Evolutionary conservation across 176 grass and related monocot genomes (phyloP).

Genomic region (Paspalum vaginatum): DNA sequence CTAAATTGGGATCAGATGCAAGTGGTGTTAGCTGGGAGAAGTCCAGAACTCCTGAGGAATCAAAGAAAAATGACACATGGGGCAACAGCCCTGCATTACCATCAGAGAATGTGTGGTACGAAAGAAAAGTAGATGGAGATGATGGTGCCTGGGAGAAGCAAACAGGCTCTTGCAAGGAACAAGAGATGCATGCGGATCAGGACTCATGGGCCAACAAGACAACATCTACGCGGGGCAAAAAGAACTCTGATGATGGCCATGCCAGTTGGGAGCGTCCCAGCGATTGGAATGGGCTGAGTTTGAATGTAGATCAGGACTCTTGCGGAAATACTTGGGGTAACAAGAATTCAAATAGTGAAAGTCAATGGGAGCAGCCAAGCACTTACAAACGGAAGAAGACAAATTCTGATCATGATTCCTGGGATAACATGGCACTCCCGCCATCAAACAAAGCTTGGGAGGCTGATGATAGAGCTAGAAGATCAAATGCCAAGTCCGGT

Average conservation of each 20-base stretch:
- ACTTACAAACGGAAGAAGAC: constrained; percentile 22
- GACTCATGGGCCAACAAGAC: constrained; percentile 27
- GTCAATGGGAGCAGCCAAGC: constrained; percentile 3
- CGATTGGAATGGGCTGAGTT: constrained; percentile 21
- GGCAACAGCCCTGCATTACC: constrained; percentile 20
- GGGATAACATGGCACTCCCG: not conserved
- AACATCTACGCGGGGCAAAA: constrained; percentile 23
- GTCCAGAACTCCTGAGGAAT: not conserved
- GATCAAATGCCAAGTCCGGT: constrained; percentile 29
- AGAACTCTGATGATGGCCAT: constrained; percentile 11
- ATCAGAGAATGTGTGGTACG: constrained; percentile 10
- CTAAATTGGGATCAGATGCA: constrained; percentile 21
- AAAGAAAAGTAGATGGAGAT: constrained; percentile 33
- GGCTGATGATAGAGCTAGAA: not conserved
- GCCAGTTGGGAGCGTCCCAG: not conserved
- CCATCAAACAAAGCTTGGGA: constrained; percentile 12
- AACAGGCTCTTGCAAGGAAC: constrained; percentile 1
- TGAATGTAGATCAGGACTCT: constrained; percentile 19
- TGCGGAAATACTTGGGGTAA: not conserved
- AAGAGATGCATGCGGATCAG: constrained; percentile 14
- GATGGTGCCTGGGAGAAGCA: constrained; percentile 30
- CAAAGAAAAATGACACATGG: constrained; percentile 25
- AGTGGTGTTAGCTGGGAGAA: constrained; percentile 29
- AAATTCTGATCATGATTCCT: constrained; percentile 19
- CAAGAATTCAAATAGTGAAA: constrained; percentile 9